Percentiles rank a stretch among this genome's conserved stretches.
Conservation (phyloP, 352 stramenopile genomes). For the Globisporangium nunn region DNA sequence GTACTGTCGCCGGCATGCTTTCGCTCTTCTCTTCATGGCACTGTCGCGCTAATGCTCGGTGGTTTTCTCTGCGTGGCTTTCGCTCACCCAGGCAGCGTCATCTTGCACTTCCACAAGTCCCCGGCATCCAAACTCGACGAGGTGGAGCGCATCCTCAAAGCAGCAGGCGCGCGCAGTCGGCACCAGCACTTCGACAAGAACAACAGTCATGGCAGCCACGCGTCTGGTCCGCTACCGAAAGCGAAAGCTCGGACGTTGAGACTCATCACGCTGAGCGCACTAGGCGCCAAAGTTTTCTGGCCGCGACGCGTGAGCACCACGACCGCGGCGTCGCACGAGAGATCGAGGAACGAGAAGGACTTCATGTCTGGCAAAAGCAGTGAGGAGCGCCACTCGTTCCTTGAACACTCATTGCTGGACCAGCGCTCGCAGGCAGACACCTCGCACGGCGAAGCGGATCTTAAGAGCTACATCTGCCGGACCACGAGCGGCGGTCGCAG, state of each 20-base stretch:
- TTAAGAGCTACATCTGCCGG: slow-evolving; percentile 24
- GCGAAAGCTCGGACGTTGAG: slow-evolving; percentile 6
- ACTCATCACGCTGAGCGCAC: slow-evolving; percentile 12
- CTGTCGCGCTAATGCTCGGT: not conserved
- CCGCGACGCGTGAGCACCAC: slow-evolving; percentile 1
- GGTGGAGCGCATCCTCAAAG: slow-evolving; percentile 51
- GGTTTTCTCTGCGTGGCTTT: not conserved
- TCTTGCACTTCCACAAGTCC: slow-evolving; percentile 68
- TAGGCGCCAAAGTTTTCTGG: slow-evolving; percentile 11
- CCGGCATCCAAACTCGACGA: slow-evolving; percentile 30
- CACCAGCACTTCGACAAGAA: slow-evolving; percentile 7
- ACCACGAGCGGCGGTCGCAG: slow-evolving; percentile 13
- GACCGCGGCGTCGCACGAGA: not conserved
- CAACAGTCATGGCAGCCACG: not conserved
- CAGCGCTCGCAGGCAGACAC: not conserved
- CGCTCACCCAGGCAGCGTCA: slow-evolving; percentile 38
- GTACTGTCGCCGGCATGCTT: slow-evolving; percentile 12
- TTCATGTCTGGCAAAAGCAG: slow-evolving; percentile 8
- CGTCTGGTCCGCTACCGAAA: not conserved
- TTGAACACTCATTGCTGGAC: slow-evolving; percentile 1
- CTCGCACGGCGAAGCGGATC: slow-evolving; percentile 7
- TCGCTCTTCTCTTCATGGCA: not conserved
- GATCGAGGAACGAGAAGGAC: not conserved
- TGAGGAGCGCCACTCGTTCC: slow-evolving; percentile 13
- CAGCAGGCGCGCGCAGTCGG: slow-evolving; percentile 28